Evolutionary conservation across 108 stramenopile genomes (phyloP), one percentile per base, ranked within the genome.

Genomic region (Cyclotella kingstonii): DNA sequence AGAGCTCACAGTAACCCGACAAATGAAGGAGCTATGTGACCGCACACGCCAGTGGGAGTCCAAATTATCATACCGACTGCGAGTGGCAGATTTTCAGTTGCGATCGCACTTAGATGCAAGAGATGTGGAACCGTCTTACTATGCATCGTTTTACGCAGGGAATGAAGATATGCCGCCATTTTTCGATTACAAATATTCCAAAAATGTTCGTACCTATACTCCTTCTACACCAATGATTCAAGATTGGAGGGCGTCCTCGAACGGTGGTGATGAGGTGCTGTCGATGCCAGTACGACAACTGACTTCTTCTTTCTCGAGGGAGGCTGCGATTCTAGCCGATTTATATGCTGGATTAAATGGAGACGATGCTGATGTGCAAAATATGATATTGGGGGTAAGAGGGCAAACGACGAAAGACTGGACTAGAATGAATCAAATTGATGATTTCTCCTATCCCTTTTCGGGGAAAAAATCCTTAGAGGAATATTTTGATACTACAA

Each of bases 21-120:
- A 65, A 61, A 47, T 91, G 25, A 54, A 65, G 22, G 62, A 81
- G 23, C 81, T 84, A 44, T 82, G 74, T 4, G 78, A 81, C 45
- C 78, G 90, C 43, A 63, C 90, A 1, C 69, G 84, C 36, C 85
- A 89, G 66, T 89, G 87, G 87, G 87, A 91, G 62, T 66, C 78
- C 15, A 75, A 66, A 33, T 55, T 77, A 42, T 77, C 87, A 0
- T 77, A 84, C 53, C 78, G 81, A 12, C 44, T 85, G 10, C 58
- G 76, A 9, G 54, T 51, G 0, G 31, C 39, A 2, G 71, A 75
- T 63, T 72, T 36, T 36, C 34, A 51, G 35, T 63, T 87, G 0
- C 65, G 78, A 17, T 76, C 77, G 18, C 71, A 64, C 17, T 61
- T 85, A 31, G 82, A 83, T 68, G 63, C 82, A 1, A 45, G 73